Evolutionary conservation across 2,329 filamentous ascomycete species (phyloP), one percentile per base, ranked within the genome.

Genomic region (Thielaviopsis ethacetica): DNA sequence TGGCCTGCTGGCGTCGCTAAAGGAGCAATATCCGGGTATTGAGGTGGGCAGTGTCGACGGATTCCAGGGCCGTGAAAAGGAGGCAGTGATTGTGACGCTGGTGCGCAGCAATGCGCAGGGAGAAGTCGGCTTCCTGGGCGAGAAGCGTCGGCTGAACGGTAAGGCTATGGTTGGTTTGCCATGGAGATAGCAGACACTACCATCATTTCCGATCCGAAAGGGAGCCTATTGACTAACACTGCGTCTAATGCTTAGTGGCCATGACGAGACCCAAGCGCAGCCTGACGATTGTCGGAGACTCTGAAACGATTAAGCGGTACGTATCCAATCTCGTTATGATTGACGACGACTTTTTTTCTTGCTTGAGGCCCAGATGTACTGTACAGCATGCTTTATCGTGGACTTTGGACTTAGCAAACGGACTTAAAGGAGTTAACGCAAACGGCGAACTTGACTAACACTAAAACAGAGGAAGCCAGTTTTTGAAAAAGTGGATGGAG

Each of bases 31-130:
- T 65, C 86, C 86, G 0, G 89, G 86, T 13, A 82, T 98, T 56
- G 93, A 98, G 70, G 76, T 98, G n/a, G 93, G 93, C 38, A 95
- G 89, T 66, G 88, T 98, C 1, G 93, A 98, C 70, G 93, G 91
- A 1, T 98, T 98, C 69, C 93, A 98, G 70, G 93, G 93, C 38
- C 82, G 93, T 19, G 93, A 98, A 71, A 98, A 98, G 71, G 93
- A 98, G 70, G 93, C 88, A 2, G 85, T 98, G 17, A 80, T 98
- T 47, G 84, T 98, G 56, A 95, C 86, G 70, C 78, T 97, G n/a
- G 93, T 98, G 59, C 80, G 93, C 64, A 96, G 91, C 71, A 98
- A 98, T 68, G 64, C 82, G 5, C 81, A 90, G 54, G 82, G 84
- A 56, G 90, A 97, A 69, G 91, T 97, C 15, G 93, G 93, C 10